Conservation (phyloP, 306 rosid genomes). For the Citrullus amarus region DNA sequence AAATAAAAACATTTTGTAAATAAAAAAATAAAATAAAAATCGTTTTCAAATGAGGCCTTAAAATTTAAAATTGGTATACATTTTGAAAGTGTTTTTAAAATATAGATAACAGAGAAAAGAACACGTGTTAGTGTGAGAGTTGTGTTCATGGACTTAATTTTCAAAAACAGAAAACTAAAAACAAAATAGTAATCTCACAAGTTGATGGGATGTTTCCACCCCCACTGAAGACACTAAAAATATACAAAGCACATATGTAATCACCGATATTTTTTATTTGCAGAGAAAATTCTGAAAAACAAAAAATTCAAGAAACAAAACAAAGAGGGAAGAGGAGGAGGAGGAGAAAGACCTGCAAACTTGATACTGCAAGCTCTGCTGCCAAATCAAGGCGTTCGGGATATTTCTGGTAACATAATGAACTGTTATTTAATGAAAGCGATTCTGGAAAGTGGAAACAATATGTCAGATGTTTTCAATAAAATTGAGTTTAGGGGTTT, state of each 20-base stretch:
- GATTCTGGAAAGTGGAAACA: background rate
- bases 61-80: too few relatives aligned
- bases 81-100: too few relatives aligned
- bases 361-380: slow-evolving; percentile 79
- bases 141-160: background rate
- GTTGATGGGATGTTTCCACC: background rate
- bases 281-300: background rate
- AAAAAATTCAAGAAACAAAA: background rate
- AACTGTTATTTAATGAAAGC: slow-evolving; percentile 1
- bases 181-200: too few relatives aligned
- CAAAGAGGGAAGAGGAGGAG: background rate
- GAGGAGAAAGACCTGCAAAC: slow-evolving; percentile 53
- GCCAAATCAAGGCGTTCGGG: slow-evolving; percentile 54
- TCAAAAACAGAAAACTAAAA: too few relatives aligned
- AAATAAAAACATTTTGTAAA: too few relatives aligned
- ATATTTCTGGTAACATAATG: slow-evolving; percentile 44
- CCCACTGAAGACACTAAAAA: background rate
- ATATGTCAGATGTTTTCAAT: slow-evolving; percentile 8
- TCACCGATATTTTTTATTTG: background rate
- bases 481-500: slow-evolving; percentile 15
- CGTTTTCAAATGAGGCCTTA: too few relatives aligned
- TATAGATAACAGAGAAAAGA: too few relatives aligned
- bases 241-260: background rate
- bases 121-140: background rate
- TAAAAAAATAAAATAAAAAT: too few relatives aligned